Evolutionary conservation across 2,329 filamentous ascomycete species (phyloP), one percentile per base, ranked within the genome.

Genomic region (Scolecobasidium constrictum): DNA sequence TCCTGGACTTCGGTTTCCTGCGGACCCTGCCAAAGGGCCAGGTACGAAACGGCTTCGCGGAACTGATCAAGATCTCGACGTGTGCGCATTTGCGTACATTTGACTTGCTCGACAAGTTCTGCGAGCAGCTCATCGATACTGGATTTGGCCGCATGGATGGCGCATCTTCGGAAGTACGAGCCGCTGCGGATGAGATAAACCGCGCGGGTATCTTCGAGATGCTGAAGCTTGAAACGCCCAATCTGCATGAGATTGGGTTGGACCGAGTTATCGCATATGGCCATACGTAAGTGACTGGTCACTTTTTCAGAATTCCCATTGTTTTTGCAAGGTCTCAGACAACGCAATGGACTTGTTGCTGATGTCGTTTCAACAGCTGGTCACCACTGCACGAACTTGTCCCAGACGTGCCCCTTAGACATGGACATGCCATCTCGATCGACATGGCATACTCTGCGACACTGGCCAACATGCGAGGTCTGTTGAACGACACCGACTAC

Each of bases 391-490:
- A 84, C 54, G 81, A 85, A 59, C 71, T 86, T 7, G 69, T 81
- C 0, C 80, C 81, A 1, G 72, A 79, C 40, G 76, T 77, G 0
- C 80, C 80, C 1, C 71, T 84, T 35, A 75, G 80, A 34, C 81
- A 85, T 55, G 81, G 81, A 3, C 81, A 85, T 54, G 81, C 81
- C 49, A 84, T 85, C 50, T 81, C 77, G 2, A 81, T 84, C 47
- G 81, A 84, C 56, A 85, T 85, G 81, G 81, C 80, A 0, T 85
- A 80, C 61, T 81, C 78, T 0, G 79, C 80, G 0, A 84, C 81
- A 0, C 67, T 85, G 3, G 77, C 80, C 15, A 72, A 78, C 54
- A 59, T 67, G 46, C 72, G 77, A n/a, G 75, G 77, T 3, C 63
- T 82, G 0, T 66, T 85, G 7, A 69, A 66, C 17, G 64, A 75